Base-by-base conservation (phyloP, 176 grass and related monocot species). In the Pontederia paniculata region DNA sequence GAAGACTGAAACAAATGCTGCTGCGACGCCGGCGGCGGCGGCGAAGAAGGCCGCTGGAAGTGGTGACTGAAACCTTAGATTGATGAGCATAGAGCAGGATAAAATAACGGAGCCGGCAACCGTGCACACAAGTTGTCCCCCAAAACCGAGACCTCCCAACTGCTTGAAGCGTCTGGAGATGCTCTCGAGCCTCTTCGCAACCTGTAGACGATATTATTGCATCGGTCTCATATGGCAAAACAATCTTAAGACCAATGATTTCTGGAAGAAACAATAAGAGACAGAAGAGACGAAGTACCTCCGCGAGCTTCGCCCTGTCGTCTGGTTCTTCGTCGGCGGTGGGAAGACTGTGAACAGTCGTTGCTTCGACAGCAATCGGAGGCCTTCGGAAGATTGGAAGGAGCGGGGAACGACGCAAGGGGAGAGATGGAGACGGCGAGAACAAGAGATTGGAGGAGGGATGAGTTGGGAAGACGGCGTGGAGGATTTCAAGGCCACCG, bases 1-100 rank as follows among this genome's bases (percentile, higher is more conserved):
- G 69, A 98, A 90, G 31, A 88, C 77, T 68, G 93, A 97, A 66
- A 97, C 58, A 65, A 90, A 97, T 46, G 86, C 93, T 21, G 83
- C 83, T 5, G 71, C 80, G 69, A 97, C 50, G 50, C 83, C 66
- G 54, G 55, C 74, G 65, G 93, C 73, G 74, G 86, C 88, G 13
- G 93, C 28, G 6, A 90, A 97, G 74, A 97, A 97, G 47, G 83
- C 90, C 54, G 87, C 65, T 15, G 86, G 86, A 54, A 87, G 60
- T 16, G 86, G 86, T 20, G 86, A 59, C 42, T 78, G 84, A 47
- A 90, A 71, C 49, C 77, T 88, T 60, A 80, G 83, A 53, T 72
- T 71, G 51, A 88, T 65, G 76, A 97, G 68, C 5, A 60, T 73
- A 5, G 86, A 97, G 80, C 90, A 90, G 2, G 93, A 90, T 22